A percentile compares a stretch with the other conserved stretches of the same genome.
Evolutionary conservation across 179 eudicot species (phyloP).

Genomic region (Actinidia arguta): DNA sequence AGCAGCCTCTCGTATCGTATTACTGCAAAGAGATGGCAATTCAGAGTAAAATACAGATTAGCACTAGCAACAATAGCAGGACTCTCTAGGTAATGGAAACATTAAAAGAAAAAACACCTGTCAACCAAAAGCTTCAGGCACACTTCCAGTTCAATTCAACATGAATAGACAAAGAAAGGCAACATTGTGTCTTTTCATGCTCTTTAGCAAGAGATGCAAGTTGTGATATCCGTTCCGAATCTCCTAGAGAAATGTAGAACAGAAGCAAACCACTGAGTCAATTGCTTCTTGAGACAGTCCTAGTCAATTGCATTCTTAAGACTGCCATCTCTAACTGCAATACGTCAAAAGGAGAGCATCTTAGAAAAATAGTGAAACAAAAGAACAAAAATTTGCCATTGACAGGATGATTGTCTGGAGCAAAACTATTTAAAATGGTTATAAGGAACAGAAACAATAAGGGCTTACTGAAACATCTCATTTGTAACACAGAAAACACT

Average conservation of each 20-base stretch:
- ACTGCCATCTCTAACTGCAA: constrained; percentile 94
- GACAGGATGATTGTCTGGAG: background rate
- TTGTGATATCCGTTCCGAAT: constrained; percentile 84
- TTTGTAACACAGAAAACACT: background rate
- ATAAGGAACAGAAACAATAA: background rate
- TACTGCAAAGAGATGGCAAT: constrained; percentile 56
- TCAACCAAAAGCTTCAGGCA: constrained; percentile 93
- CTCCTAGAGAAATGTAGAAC: constrained; percentile 95
- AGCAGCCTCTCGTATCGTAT: constrained; percentile 99
- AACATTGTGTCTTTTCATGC: constrained; percentile 91
- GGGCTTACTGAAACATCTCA: constrained; percentile 15
- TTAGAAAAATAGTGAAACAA: background rate
- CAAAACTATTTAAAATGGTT: background rate
- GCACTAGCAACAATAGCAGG: background rate
- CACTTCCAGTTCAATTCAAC: constrained; percentile 90
- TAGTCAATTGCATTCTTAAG: constrained; percentile 85
- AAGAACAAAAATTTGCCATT: background rate
- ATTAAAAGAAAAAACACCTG: constrained; percentile 51
- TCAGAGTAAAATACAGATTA: constrained; percentile 28
- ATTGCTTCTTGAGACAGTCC: too few species aligned
- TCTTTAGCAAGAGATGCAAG: constrained; percentile 86
- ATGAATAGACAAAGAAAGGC: constrained; percentile 91
- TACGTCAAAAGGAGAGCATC: constrained; percentile 1
- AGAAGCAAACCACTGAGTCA: constrained; percentile 85
- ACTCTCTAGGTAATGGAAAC: background rate